These are phyloP conservation scores for Jatropha podagrica DNA, from an alignment of 441 rosid species.

Conservation along the genomic window DNA sequence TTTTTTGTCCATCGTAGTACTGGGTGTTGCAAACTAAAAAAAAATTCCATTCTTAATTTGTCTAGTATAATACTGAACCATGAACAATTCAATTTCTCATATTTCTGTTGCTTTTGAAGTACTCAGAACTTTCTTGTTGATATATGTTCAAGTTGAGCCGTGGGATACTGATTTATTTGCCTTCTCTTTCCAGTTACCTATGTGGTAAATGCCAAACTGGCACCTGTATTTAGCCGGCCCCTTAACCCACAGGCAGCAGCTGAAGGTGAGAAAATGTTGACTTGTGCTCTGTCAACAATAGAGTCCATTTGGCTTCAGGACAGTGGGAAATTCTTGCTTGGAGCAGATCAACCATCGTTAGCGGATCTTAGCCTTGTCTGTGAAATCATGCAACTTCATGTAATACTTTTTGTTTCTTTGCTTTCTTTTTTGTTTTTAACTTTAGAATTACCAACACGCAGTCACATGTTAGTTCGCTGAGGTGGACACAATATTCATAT, in stretches of 20 bases:
- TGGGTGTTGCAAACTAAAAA: neutral
- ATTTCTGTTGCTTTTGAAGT: no score
- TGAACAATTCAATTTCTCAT: no score
- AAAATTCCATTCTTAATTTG: neutral
- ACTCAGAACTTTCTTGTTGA: no score
- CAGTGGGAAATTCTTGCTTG: slow-evolving; percentile 61
- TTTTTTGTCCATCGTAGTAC: no score
- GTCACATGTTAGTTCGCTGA: neutral
- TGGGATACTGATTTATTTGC: slow-evolving; percentile 1
- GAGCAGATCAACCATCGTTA: slow-evolving; percentile 68
- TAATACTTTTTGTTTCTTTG: slow-evolving; percentile 17
- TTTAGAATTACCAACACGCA: neutral
- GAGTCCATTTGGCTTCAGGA: slow-evolving; percentile 82
- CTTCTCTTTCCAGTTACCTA: slow-evolving; percentile 38
- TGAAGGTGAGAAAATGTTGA: slow-evolving; percentile 51
- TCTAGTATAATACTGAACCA: neutral
- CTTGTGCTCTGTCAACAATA: slow-evolving; percentile 47
- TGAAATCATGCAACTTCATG: slow-evolving; percentile 88
- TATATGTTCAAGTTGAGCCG: neutral
- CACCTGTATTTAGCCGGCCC: slow-evolving; percentile 49
- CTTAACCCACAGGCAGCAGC: slow-evolving; percentile 60
- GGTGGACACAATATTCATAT: neutral
- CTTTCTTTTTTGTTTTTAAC: neutral
- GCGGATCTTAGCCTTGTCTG: slow-evolving; percentile 89
- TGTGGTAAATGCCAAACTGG: slow-evolving; percentile 41